Evolutionary conservation across 2,329 filamentous ascomycete species (phyloP), one percentile per base, ranked within the genome.

Genomic region (Hypoxylon sp.): DNA sequence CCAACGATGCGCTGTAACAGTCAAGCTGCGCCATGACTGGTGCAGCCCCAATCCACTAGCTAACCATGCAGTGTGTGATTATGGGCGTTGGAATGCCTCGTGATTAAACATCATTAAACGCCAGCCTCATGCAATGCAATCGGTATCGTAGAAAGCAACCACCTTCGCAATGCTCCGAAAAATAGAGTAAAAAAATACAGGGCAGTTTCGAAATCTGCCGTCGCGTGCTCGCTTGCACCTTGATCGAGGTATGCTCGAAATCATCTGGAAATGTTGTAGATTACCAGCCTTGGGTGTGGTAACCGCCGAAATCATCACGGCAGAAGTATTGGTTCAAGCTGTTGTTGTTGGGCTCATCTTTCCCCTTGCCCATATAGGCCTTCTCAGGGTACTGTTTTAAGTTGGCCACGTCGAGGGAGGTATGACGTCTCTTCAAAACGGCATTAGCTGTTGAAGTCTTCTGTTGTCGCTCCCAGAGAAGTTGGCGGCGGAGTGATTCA

Each of bases 391-490:
- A 93, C 79, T 96, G 89, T 81, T 91, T 92, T 46, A 98, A 85
- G 79, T 97, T 97, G 68, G 93, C 92, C 69, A 98, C 90, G 77
- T 98, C 94, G 72, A 95, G 92, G 2, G 95, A 93, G 6, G 94
- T 97, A 78, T 98, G 94, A 65, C 93, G 87, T 69, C 95, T 89
- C 84, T 97, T 97, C 63, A 97, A 86, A 60, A 95, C 93, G 0
- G 94, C 93, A 70, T 95, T 94, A 75, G 91, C 93, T 6, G 93
- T 95, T 34, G 92, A 91, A 65, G 93, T 93, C 86, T 96, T 97
- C 77, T 98, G 95, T 77, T 97, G 93, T 57, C 96, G 91, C 79
- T 99, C 96, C 92, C 93, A 97, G 14, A 98, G 87, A 14, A 99
- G 89, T 75, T 98, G 93, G 73, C 94, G 92, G 21, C 96, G 90